Evolutionary conservation across 2,329 filamentous ascomycete genomes (phyloP), one percentile per base, ranked within the genome.

Genomic region (Colletotrichum falcatum): DNA sequence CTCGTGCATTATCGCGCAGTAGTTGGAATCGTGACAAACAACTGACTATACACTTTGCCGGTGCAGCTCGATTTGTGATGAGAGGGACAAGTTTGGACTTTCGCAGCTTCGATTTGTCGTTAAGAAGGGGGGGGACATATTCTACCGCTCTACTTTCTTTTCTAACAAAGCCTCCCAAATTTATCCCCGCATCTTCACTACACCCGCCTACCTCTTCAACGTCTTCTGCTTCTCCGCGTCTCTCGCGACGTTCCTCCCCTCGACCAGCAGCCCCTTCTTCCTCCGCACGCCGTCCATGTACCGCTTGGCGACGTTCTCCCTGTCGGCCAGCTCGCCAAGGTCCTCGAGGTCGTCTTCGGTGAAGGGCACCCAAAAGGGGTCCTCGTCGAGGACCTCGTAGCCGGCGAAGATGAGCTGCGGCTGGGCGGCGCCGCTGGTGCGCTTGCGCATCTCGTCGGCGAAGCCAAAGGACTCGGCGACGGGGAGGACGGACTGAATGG

Each of bases 301-400:
- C 78, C 93, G 85, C 88, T 97, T 97, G 30, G 96, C 96, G 61
- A 98, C 93, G 82, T 98, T 98, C 86, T 98, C 96, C 78, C 89
- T 89, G 82, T 99, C 96, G 5, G 94, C 96, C 79, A 95, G 84
- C 85, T 98, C 95, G 33, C 96, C 96, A 71, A 99, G 83, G 84
- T 99, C 96, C 85, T 99, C 96, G 61, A 99, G 82, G 78, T 99
- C 94, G 79, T 98, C 96, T 78, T 98, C 96, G 0, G 95, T 98
- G 74, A 94, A 94, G 1, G 96, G 96, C 56, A 97, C 94, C 96
- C 96, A 99, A 84, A 97, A 97, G 0, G 96, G 96, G 83, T 99
- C 96, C 82, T 98, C 92, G 79, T 98, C 94, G 2, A 98, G 85
- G 75, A 97, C 89, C 81, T 98, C 94, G 78, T 95, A 99, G 0